These are phyloP conservation scores for Oidiodendron maius DNA, from an alignment of 495 filamentous ascomycete genomes.

Conservation along the genomic window DNA sequence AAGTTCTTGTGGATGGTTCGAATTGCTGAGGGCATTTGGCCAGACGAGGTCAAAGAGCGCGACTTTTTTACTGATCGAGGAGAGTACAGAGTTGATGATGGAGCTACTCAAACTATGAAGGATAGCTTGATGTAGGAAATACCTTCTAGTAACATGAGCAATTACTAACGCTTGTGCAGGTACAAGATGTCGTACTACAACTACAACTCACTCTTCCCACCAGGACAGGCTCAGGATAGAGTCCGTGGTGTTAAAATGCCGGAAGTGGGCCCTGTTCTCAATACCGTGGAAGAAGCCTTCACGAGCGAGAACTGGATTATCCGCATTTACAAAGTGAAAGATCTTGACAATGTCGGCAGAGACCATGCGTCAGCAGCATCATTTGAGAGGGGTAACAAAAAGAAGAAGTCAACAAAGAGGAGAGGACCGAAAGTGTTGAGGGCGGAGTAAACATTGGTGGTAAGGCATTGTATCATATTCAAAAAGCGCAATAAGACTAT, in stretches of 20 bases:
- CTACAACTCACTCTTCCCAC: slow-evolving; percentile 86
- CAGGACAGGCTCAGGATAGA: slow-evolving; percentile 85
- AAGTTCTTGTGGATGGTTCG: slow-evolving; percentile 99
- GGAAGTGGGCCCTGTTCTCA: slow-evolving; percentile 77
- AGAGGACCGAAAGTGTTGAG: slow-evolving; percentile 75
- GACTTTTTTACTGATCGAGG: slow-evolving; percentile 93
- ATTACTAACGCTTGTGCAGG: slow-evolving; percentile 49
- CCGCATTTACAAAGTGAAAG: slow-evolving; percentile 99
- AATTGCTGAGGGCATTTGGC: slow-evolving; percentile 99
- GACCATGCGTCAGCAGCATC: slow-evolving; percentile 79
- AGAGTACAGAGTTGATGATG: slow-evolving; percentile 91
- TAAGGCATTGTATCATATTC: slow-evolving; percentile 21
- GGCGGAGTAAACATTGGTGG: slow-evolving; percentile 56
- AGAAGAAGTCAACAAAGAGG: slow-evolving; percentile 77
- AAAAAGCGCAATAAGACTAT: not conserved
- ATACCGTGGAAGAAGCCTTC: slow-evolving; percentile 91
- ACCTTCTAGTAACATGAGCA: not conserved
- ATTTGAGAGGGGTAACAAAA: slow-evolving; percentile 92
- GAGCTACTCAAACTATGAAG: slow-evolving; percentile 96
- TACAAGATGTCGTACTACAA: slow-evolving; percentile 99
- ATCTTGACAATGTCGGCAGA: slow-evolving; percentile 90
- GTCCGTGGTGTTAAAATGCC: slow-evolving; percentile 81
- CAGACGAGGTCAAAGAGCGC: slow-evolving; percentile 95
- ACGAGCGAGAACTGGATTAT: slow-evolving; percentile 99
- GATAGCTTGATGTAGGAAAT: slow-evolving; percentile 91